Base-by-base conservation (phyloP, 2,329 filamentous ascomycete species). In the Aspergillus caelatus region DNA sequence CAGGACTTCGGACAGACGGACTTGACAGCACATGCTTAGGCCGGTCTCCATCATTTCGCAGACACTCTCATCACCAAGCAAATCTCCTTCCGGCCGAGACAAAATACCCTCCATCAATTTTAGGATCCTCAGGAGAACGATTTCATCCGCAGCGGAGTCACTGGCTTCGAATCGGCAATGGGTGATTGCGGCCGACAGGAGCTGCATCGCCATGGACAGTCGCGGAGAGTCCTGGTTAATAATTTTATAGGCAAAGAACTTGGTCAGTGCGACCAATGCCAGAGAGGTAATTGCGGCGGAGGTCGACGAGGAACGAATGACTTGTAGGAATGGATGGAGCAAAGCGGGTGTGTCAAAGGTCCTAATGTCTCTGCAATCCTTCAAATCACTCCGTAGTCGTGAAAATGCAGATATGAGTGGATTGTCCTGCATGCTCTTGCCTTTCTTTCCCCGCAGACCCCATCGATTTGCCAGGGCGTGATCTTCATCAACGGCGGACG, bases 11-110 rank as follows among this genome's bases (percentile, higher is more conserved):
- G 94, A 97, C 65, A 98, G 89, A 61, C 94, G 88, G 61, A 92
- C 88, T 74, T 98, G 94, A 67, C 94, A 99, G 82, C 95, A 99
- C 83, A 99, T 98, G 74, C 93, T 97, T 68, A 99, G 80, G 1
- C 94, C 95, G 1, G 93, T 94, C 77, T 97, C 95, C 94, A 99
- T 98, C 93, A 99, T 98, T 77, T 97, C 93, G 76, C 96, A 99
- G 12, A 99, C 93, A 74, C 94, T 98, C 80, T 98, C 94, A 72
- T 99, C 95, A 63, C 94, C 96, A n/a, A 99, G 83, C 12, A 98
- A 88, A 68, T 96, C 91, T 43, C 95, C 95, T 34, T 94, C 93
- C 0, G 94, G 92, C 0, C 95, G 92, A 19, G 94, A 96, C 72
- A 99, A 90, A 91, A 99, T 97, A 73, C 93, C 92, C 79, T 99